Base-by-base conservation (phyloP, 2,329 filamentous ascomycete genomes). In the Grosmannia serpens region DNA sequence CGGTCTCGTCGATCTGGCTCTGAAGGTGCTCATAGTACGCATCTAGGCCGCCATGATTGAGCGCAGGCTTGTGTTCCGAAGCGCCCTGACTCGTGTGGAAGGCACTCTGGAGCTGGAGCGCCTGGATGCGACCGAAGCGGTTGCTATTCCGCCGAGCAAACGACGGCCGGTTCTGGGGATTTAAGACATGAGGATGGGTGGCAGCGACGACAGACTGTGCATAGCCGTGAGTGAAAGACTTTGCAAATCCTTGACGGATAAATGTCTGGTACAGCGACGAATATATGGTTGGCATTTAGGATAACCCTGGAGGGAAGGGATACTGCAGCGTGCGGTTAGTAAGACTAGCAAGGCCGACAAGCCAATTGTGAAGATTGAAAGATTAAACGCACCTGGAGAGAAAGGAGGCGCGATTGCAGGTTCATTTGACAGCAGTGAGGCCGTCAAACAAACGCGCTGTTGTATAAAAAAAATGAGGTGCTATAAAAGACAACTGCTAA, bases 211-310 rank as follows among this genome's bases (percentile, higher is more conserved):
- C 87, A 63, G 91, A 96, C 74, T 97, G 92, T 67, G 91, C 91
- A 82, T 96, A 97, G 76, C 92, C 92, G 83, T 97, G 90, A 73
- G 90, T 92, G 74, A 97, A 88, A 70, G 91, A 91, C 79, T 97
- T 97, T 71, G 89, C 86, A 77, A 96, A 88, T 87, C 89, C 91
- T 82, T 92, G 89, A 80, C 94, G 92, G 84, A 95, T 90, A 81
- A 97, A 89, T 79, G 82, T 86, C 76, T 83, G 80, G 75, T 84
- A 85, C 65, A 86, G 76, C 70, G 81, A 82, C 63, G 82, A 85
- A 73, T 85, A 85, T 69, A 85, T 83, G 72, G 80, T 78, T 75
- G 83, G 84, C 92, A 96, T 97, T 95, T 95, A 96, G 89, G 81
- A 84, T 73, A 82, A 77, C 71, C 86, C 83, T 73, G 73, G 75